Evolutionary conservation across 441 rosid genomes (phyloP), one percentile per base, ranked within the genome.

Genomic region (Populus hybrid): DNA sequence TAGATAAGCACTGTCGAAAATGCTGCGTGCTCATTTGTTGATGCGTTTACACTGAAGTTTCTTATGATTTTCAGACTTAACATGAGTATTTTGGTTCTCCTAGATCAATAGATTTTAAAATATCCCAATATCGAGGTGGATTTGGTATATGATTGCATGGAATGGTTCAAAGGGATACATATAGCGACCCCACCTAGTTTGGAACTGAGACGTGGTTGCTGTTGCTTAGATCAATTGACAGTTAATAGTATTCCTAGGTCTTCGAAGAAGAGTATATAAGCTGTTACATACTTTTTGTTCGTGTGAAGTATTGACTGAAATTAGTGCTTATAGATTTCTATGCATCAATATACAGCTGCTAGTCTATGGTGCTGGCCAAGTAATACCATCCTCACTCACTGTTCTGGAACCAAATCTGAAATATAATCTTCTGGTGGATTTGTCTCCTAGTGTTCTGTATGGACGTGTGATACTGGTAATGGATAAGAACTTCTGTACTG

Each of bases 401-500:
- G 24, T 59, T 59, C 26, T 59, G 65, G 65, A 59, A 59, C 65
- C 99, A 34, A 81, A 87, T 80, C 88, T 95, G 71, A 82, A 82
- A 78, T 95, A 94, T 80, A 86, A 93, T 21, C 89, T 95, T 77
- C 82, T 89, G 72, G 95, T 95, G 83, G 86, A 83, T 67, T 79
- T 94, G 77, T 88, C 93, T 32, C 85, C 92, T 16, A 71, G 69
- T 24, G 84, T 76, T 80, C 84, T 77, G 66, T 89, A 89, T 38
- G 97, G 97, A 75, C 84, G 98, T 73, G 81, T 86, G 82, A 81
- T 92, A 81, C 80, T 95, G 80, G 93, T 89, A 9, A 91, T 92
- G 97, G 90, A 87, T 73, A 92, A 86, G 84, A 75, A 64, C 53
- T 89, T 95, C 66, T 95, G 98, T 81, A 84, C 90, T 35, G 99